phyloP scores from a whole-genome alignment of 2,329 filamentous ascomycete species.

The Colletotrichum viniferum region DNA sequence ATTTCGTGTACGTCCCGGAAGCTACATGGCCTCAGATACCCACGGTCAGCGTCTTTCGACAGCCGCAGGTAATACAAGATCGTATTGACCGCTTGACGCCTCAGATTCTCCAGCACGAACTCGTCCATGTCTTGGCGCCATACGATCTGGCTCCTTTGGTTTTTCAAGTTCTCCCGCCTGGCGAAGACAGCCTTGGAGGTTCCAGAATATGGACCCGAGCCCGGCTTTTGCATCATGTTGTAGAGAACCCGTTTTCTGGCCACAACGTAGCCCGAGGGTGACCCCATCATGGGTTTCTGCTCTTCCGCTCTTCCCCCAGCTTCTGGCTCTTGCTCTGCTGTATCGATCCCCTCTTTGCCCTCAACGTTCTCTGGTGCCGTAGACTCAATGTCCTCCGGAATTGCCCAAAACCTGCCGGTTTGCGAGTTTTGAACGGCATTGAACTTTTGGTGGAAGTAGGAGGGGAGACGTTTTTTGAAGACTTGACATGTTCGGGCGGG shows the following conservation, averaged over 20 bases:
- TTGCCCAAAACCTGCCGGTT: conserved; percentile 57
- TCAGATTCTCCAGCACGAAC: conserved; percentile 55
- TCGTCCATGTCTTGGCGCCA: conserved; percentile 63
- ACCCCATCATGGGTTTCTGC: background rate
- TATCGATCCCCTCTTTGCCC: too few relatives aligned
- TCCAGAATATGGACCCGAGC: conserved; percentile 5
- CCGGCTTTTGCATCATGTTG: conserved; percentile 25
- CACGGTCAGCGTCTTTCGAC: conserved; percentile 28
- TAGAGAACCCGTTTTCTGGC: conserved; percentile 13
- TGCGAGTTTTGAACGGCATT: conserved; percentile 59
- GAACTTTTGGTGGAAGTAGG: conserved; percentile 68
- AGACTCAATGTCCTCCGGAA: conserved; percentile 43
- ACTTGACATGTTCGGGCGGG: conserved; percentile 61
- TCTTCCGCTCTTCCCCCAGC: background rate
- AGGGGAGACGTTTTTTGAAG: conserved; percentile 56
- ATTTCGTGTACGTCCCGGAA: conserved; percentile 49
- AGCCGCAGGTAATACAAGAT: conserved; percentile 44
- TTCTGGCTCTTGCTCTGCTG: background rate
- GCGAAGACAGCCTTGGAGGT: conserved; percentile 7
- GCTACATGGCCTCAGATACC: conserved; percentile 46
- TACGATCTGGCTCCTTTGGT: conserved; percentile 25
- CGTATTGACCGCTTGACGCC: conserved; percentile 48
- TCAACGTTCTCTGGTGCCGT: background rate
- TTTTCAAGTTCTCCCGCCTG: background rate
- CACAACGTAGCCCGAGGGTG: background rate